Percentiles rank a stretch among this genome's conserved stretches.
Evolutionary conservation across 345 rosid species (phyloP).

Genomic region (Dovyalis caffra): DNA sequence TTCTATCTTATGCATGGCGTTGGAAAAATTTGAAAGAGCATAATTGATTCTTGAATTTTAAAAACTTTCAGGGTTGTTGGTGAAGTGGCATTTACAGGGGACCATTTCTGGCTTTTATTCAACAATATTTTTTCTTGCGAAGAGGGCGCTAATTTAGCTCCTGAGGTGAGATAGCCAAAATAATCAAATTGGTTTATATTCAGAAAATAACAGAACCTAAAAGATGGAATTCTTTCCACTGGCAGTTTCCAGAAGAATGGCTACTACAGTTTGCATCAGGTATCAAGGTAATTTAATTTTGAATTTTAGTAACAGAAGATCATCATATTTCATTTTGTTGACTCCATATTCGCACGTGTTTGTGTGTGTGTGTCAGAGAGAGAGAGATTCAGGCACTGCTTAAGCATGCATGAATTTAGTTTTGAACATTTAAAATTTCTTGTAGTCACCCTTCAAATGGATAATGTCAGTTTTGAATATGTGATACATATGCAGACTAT

Average conservation of each 20-base stretch:
- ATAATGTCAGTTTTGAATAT: conserved; percentile 3
- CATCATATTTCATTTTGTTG: not conserved
- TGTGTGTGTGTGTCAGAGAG: not conserved
- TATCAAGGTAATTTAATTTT: conserved; percentile 47
- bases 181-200: not conserved
- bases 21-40: not conserved
- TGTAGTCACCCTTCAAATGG: not conserved
- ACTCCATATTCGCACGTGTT: not conserved
- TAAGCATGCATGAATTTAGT: not conserved
- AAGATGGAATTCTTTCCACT: conserved; percentile 18
- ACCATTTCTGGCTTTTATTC: conserved; percentile 45
- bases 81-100: conserved; percentile 41
- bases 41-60: not conserved
- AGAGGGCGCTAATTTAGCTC: conserved; percentile 20
- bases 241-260: conserved; percentile 66
- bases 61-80: conserved; percentile 47
- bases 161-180: conserved; percentile 28
- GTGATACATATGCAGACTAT: conserved; percentile 50
- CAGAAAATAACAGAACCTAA: not conserved
- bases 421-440: not conserved
- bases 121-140: conserved; percentile 32
- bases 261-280: conserved; percentile 57
- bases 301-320: not conserved
- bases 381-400: not conserved
- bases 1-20: not conserved